Percentiles rank a stretch among this genome's conserved stretches.
These are phyloP conservation scores for Neotropicomus parvogracilis DNA, from an alignment of 1,284 basidiomycete genomes.

Conservation along the genomic window DNA sequence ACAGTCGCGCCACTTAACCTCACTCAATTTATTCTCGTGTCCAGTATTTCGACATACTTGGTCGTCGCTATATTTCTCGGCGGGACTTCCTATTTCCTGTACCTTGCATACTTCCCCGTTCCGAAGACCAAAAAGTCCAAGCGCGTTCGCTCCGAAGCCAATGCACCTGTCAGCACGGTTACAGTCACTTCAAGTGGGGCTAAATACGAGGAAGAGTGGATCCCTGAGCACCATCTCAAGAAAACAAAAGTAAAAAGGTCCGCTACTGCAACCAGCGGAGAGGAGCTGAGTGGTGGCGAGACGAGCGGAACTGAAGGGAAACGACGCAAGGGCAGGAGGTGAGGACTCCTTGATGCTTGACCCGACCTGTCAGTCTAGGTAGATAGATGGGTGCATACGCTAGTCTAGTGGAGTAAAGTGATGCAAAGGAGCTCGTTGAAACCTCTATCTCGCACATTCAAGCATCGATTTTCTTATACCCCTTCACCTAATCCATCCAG, in stretches of 20 bases:
- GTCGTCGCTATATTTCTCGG: constrained; percentile 65
- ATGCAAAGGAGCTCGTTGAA: neutral
- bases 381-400: constrained; percentile 7
- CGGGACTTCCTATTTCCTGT: constrained; percentile 66
- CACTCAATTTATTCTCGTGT: constrained; percentile 4
- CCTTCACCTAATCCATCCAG: constrained; percentile 43
- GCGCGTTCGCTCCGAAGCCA: constrained; percentile 39
- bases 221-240: constrained; percentile 81
- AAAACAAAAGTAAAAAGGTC: constrained; percentile 56
- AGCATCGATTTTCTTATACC: constrained; percentile 50
- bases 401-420: too few relatives aligned
- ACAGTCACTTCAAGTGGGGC: constrained; percentile 69
- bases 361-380: neutral
- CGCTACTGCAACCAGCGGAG: constrained; percentile 53
- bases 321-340: constrained; percentile 61
- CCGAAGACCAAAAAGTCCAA: constrained; percentile 39
- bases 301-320: constrained; percentile 55
- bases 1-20: neutral
- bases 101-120: constrained; percentile 63
- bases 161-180: constrained; percentile 55
- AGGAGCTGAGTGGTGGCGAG: constrained; percentile 63
- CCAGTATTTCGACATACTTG: constrained; percentile 73
- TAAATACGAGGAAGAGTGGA: constrained; percentile 90
- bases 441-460: constrained; percentile 11
- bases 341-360: constrained; percentile 9